These are phyloP conservation scores for Claviceps sp. DNA, from an alignment of 2,329 filamentous ascomycete genomes.

Conservation along the genomic window DNA sequence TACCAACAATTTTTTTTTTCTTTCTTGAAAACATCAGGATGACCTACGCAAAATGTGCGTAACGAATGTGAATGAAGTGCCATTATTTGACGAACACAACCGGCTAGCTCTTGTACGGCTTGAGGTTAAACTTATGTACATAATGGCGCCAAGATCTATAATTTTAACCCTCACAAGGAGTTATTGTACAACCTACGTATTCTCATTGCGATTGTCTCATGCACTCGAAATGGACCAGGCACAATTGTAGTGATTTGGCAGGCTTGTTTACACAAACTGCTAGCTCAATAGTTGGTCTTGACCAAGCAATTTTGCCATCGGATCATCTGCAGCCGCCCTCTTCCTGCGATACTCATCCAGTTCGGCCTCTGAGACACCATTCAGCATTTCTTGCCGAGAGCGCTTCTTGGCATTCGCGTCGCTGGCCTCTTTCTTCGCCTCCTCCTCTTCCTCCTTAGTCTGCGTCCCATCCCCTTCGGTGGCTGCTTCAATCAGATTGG, in stretches of 20 bases:
- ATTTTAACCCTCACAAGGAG: background rate
- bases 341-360: constrained; percentile 76
- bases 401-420: constrained; percentile 46
- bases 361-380: constrained; percentile 67
- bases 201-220: background rate
- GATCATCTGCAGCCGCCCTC: constrained; percentile 61
- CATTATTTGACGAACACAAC: background rate
- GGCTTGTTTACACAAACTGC: background rate
- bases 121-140: background rate
- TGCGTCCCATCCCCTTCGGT: constrained; percentile 15
- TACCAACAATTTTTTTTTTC: constrained; percentile 7
- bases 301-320: constrained; percentile 72
- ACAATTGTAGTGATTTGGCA: background rate
- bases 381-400: constrained; percentile 64
- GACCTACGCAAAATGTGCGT: background rate
- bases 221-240: background rate
- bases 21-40: background rate
- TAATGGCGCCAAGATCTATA: background rate
- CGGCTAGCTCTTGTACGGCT: background rate
- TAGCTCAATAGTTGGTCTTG: constrained; percentile 50
- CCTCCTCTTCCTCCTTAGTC: constrained; percentile 12
- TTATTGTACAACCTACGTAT: background rate
- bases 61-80: background rate
- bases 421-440: constrained; percentile 20
- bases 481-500: constrained; percentile 24